phyloP scores from a whole-genome alignment of 2,329 filamentous ascomycete genomes.

The Amauroascus verrucosus region DNA sequence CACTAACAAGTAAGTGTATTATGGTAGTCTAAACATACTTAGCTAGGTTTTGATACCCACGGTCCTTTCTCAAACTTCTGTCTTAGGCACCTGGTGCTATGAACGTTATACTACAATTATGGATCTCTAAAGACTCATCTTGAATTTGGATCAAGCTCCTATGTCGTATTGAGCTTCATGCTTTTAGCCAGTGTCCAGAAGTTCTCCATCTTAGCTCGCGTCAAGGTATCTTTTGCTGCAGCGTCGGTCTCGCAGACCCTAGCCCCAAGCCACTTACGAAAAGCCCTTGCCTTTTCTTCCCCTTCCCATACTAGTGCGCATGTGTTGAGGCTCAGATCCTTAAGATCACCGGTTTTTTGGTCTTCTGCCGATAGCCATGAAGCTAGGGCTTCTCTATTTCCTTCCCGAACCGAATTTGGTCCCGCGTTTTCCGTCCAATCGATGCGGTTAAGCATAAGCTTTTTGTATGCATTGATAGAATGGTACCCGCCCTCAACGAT shows the following conservation, averaged over 20 bases:
- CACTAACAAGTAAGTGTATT: background rate
- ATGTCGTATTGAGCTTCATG: slow-evolving; percentile 29
- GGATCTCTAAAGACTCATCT: background rate
- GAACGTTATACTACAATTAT: background rate
- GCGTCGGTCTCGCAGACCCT: slow-evolving; percentile 88
- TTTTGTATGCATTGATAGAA: slow-evolving; percentile 75
- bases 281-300: slow-evolving; percentile 66
- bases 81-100: background rate
- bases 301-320: slow-evolving; percentile 86
- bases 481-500: slow-evolving; percentile 85
- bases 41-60: background rate
- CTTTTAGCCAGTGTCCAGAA: slow-evolving; percentile 88
- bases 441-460: slow-evolving; percentile 85
- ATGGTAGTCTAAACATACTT: background rate
- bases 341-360: slow-evolving; percentile 60
- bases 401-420: slow-evolving; percentile 48
- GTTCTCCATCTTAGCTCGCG: slow-evolving; percentile 80
- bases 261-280: slow-evolving; percentile 72
- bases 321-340: slow-evolving; percentile 71
- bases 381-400: slow-evolving; percentile 52
- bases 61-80: background rate
- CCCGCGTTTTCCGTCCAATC: slow-evolving; percentile 86
- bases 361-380: slow-evolving; percentile 71
- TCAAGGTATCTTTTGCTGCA: slow-evolving; percentile 70
- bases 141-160: background rate